Evolutionary conservation across 2,329 filamentous ascomycete genomes (phyloP).

Genomic region (Lecanoromycetidae sp.): DNA sequence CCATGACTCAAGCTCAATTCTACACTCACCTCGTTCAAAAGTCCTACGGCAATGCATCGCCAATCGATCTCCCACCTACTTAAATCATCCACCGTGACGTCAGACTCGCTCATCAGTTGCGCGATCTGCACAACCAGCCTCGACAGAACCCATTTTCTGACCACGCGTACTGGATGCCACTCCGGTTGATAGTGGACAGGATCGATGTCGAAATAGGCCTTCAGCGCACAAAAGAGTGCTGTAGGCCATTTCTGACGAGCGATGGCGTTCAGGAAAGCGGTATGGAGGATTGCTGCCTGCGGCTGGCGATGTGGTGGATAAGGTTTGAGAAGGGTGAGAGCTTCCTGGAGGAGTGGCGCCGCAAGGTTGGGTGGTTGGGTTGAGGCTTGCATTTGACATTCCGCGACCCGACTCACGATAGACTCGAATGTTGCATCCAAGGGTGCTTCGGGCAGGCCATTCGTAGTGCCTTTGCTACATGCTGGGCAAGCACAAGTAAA

Average conservation of each 20-base stretch:
- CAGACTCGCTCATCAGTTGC: neutral
- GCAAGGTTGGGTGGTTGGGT: conserved; percentile 22
- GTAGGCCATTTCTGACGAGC: conserved; percentile 31
- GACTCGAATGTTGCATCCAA: neutral
- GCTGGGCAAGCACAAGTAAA: conserved; percentile 46
- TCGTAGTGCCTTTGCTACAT: conserved; percentile 30
- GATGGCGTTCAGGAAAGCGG: conserved; percentile 40
- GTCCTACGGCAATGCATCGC: conserved; percentile 31
- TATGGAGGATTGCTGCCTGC: conserved; percentile 40
- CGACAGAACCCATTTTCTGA: conserved; percentile 21
- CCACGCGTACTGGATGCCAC: conserved; percentile 43
- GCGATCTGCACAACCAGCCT: conserved; percentile 5
- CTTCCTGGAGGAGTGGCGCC: conserved; percentile 27
- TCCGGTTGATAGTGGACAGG: conserved; percentile 38
- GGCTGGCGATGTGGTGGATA: conserved; percentile 44
- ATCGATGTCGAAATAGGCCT: conserved; percentile 40
- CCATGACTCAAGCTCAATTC: conserved; percentile 35
- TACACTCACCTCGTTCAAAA: conserved; percentile 31
- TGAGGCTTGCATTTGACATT: conserved; percentile 3
- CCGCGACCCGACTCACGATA: neutral
- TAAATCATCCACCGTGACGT: conserved; percentile 19
- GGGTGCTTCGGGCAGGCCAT: conserved; percentile 7
- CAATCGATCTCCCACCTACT: conserved; percentile 29
- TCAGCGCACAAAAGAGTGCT: conserved; percentile 40
- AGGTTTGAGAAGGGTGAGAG: conserved; percentile 29